phyloP scores from a whole-genome alignment of 345 rosid species.

The Populus nigra region DNA sequence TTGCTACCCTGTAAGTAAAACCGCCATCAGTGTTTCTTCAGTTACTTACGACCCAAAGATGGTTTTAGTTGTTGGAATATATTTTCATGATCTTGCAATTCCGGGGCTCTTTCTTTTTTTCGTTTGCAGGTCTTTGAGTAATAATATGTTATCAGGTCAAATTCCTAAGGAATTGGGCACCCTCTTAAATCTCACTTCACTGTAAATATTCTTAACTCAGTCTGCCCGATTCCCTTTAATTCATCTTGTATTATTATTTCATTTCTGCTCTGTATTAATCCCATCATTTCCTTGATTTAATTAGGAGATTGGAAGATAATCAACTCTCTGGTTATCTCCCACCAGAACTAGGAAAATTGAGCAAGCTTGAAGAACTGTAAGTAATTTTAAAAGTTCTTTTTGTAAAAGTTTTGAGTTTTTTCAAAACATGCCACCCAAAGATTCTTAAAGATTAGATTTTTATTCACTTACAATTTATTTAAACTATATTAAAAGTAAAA shows the following conservation, averaged over 20 bases:
- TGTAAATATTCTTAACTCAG: background rate
- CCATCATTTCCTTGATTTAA: background rate
- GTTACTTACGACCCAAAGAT: background rate
- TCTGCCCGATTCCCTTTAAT: no score
- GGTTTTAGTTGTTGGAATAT: background rate
- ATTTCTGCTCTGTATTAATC: no score
- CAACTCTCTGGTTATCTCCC: slow-evolving; percentile 15
- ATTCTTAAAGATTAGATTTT: no score
- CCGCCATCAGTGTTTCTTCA: background rate
- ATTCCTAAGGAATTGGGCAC: slow-evolving; percentile 16
- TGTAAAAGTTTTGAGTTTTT: no score
- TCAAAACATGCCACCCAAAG: no score
- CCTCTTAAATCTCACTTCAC: background rate
- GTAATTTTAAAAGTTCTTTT: background rate
- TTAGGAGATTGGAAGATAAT: slow-evolving; percentile 8
- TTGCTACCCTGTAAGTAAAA: background rate
- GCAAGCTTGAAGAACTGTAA: background rate
- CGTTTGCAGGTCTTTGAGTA: background rate
- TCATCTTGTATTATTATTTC: no score
- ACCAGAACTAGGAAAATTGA: background rate
- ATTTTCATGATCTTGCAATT: background rate
- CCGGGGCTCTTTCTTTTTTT: background rate
- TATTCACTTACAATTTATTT: no score
- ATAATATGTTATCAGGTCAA: slow-evolving; percentile 9
- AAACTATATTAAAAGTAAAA: no score